phyloP scores from a whole-genome alignment of 257 asterid species.

The Solanum chiquidenum region DNA sequence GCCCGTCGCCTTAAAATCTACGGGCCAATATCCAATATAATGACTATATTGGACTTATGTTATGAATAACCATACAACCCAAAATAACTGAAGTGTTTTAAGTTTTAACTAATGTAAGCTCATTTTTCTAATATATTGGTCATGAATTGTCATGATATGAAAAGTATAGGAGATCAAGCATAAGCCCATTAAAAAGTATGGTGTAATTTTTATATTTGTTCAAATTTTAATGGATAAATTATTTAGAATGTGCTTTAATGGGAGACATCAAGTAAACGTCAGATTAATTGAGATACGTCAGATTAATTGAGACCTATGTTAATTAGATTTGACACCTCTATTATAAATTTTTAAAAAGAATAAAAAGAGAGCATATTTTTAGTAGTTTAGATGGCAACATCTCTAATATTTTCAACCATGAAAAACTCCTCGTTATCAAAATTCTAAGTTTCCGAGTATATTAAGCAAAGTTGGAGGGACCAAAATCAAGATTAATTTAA shows the following conservation, averaged over 20 bases:
- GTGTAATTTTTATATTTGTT: background rate
- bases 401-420: background rate
- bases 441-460: background rate
- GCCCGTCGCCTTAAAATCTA: background rate
- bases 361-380: background rate
- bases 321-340: background rate
- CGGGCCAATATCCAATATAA: background rate
- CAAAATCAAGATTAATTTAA: background rate
- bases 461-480: background rate
- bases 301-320: background rate
- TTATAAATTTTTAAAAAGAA: background rate
- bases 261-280: background rate
- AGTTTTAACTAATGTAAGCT: background rate
- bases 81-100: background rate
- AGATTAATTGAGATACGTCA: background rate
- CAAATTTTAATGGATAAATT: background rate
- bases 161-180: background rate
- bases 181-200: background rate
- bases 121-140: background rate
- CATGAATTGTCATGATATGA: background rate
- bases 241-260: background rate
- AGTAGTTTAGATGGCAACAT: background rate
- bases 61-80: background rate
- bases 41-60: background rate
- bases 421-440: background rate